Evolutionary conservation across 345 rosid genomes (phyloP), one percentile per base, ranked within the genome.

Genomic region (Citrus inodora): DNA sequence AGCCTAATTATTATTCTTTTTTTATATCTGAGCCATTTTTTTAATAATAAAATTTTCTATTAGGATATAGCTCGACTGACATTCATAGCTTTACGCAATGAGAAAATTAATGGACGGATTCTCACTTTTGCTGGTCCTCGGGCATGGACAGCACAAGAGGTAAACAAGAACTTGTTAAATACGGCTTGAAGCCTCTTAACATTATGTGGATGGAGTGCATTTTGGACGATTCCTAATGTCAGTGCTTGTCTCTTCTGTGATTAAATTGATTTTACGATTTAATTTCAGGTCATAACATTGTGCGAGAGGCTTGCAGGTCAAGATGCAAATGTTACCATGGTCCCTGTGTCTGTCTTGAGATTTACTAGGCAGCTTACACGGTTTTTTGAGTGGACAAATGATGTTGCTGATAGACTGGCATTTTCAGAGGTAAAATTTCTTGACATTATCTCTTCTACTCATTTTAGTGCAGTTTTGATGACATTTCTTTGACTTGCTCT

Each of bases 61-160:
- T 78, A 96, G 99, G 98, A 96, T 87, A 89, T 92, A 83, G 98
- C 98, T 76, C 89, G 98, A 67, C 82, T 96, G 82, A 92, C 99
- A 65, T 89, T 91, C 64, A 79, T 91, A 72, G 99, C 99, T 80
- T 79, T 96, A 74, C 88, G 94, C 58, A 95, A 95, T 77, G 97
- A 93, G 81, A 90, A 85, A 37, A 70, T 85, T 40, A 88, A 86
- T 32, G 94, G 97, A 73, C 90, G 88, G 88, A 91, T 89, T 86
- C 94, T 96, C 25, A 92, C 99, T 10, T 96, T 96, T 67, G 93
- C 99, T 53, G 98, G 99, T 68, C 98, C 97, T 83, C 93, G 97
- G 64, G 99, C 97, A 4, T 96, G 99, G 99, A 93, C 97, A 78
- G 91, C 95, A 9, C 97, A 94, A 85, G 99, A 96, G 95, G 99